Evolutionary conservation across 352 stramenopile genomes (phyloP), one percentile per base, ranked within the genome.

Genomic region (Phytophthora palmivora): DNA sequence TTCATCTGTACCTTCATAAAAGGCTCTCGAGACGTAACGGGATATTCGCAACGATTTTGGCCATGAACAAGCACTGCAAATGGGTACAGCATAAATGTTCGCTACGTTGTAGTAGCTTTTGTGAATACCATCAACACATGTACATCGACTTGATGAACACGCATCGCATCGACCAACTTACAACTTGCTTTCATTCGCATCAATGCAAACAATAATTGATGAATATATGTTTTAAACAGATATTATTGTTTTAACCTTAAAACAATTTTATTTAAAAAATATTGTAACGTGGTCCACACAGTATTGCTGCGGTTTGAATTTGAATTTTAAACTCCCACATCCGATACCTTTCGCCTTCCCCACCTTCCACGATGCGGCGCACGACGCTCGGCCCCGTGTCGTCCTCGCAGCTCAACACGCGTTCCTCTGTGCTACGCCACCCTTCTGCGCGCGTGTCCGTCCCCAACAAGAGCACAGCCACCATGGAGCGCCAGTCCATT

Each of bases 341-440:
- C 22, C 12, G n/a, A n/a, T n/a, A n/a, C n/a, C n/a, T n/a, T n/a
- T n/a, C 22, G 19, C 16, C 28, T 42, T 16, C 32, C 0, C 18
- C 0, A 10, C 18, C 34, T 21, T 22, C 24, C 42, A 62, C 26
- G 18, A 95, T 95, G 87, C 81, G 87, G 39, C 87, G 87, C 68
- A 95, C 84, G 70, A 95, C 87, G 58, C 81, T 95, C 57, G 87
- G 84, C 8, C 80, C 87, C 44, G 86, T 92, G 57, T 91, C 83
- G 43, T 94, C 87, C 57, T 93, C 87, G 62, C 87, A 94, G 78
- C 82, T 93, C 45, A 95, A 95, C 67, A 61, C 73, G 32, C 79
- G 83, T 21, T 71, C 74, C 8, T 59, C 62, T 44, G 65, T 68
- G 43, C 67, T 87, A 37, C 66, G 70, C 2, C 58, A 67, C 28